Evolutionary conservation across 2,329 filamentous ascomycete species (phyloP), one percentile per base, ranked within the genome.

Genomic region (Apiospora rasikravindrae): DNA sequence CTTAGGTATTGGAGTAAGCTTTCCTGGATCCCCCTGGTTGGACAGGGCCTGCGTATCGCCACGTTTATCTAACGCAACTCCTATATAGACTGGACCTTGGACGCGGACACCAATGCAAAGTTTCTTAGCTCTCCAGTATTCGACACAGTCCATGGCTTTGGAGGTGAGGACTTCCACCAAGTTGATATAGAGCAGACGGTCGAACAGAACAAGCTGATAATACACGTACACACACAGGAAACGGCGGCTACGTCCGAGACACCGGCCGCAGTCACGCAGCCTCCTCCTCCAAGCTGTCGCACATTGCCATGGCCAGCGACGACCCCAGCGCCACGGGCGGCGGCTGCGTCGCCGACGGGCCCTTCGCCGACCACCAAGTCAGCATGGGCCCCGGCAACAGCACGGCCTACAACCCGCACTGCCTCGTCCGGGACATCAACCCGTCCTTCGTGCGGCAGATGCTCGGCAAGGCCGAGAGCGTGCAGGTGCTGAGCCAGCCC

Each of bases 401-500:
- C 71, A 76, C 74, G 7, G 71, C 71, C 16, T 78, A 82, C 49
- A 78, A 74, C 70, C 80, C 80, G 7, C 80, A 77, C 70, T 82
- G 81, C 70, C 70, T 82, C 42, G 76, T 76, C 11, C 77, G 81
- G 45, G 81, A 82, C 70, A 73, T 82, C 13, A 78, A 76, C 33
- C 78, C 75, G 16, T 70, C 44, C 24, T 57, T 78, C 14, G 76
- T 75, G 64, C 47, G 72, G 29, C 68, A 71, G 45, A 51, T 72
- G 26, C 66, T 78, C 19, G 74, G 74, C 45, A 29, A 61, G 13
- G 67, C 71, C 16, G 69, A 64, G 29, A 64, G 72, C 47, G 69
- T 42, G 19, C 72, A 73, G 13, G 67, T 75, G 3, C 51, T 80
- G 1, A 72, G 73, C 44, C 74, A 77, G 16, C 44, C 69, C 14